A percentile compares a stretch with the other conserved stretches of the same genome.
phyloP scores from a whole-genome alignment of 306 rosid species.

The Morella rubra region DNA sequence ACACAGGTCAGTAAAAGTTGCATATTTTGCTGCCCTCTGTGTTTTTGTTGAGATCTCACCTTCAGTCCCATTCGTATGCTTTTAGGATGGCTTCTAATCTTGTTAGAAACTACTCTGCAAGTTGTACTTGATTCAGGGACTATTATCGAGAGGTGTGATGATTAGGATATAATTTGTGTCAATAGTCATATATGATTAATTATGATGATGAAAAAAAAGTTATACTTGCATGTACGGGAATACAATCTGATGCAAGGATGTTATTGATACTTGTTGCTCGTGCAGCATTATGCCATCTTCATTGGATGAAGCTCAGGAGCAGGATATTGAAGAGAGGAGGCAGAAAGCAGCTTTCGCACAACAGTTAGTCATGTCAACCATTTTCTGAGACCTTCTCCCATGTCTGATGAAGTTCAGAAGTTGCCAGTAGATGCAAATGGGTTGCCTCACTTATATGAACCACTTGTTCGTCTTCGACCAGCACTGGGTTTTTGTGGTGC shows the following conservation, averaged over 20 bases:
- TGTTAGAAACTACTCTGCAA: not conserved
- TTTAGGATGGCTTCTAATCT: not conserved
- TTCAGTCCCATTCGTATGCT: not conserved
- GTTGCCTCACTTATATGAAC: slow-evolving; percentile 23
- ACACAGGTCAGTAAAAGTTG: not conserved
- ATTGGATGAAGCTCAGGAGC: slow-evolving; percentile 30
- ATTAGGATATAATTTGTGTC: not conserved
- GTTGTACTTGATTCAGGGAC: not conserved
- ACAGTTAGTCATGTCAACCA: slow-evolving; percentile 60
- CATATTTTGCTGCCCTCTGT: not conserved
- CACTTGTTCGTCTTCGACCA: slow-evolving; percentile 27
- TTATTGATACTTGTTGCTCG: slow-evolving; percentile 20
- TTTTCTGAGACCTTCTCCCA: slow-evolving; percentile 38
- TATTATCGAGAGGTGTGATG: too few species aligned
- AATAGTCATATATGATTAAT: not conserved
- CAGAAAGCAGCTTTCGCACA: slow-evolving; percentile 68
- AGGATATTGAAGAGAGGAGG: slow-evolving; percentile 59
- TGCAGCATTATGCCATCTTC: slow-evolving; percentile 47
- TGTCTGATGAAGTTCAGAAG: slow-evolving; percentile 4
- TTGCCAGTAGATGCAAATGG: slow-evolving; percentile 27
- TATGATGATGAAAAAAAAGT: not conserved
- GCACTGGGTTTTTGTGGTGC: slow-evolving; percentile 39
- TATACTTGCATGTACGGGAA: slow-evolving; percentile 8
- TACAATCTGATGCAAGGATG: not conserved
- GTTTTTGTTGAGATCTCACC: not conserved